Conservation (phyloP, 441 rosid genomes). For the Populus tomentosa region DNA sequence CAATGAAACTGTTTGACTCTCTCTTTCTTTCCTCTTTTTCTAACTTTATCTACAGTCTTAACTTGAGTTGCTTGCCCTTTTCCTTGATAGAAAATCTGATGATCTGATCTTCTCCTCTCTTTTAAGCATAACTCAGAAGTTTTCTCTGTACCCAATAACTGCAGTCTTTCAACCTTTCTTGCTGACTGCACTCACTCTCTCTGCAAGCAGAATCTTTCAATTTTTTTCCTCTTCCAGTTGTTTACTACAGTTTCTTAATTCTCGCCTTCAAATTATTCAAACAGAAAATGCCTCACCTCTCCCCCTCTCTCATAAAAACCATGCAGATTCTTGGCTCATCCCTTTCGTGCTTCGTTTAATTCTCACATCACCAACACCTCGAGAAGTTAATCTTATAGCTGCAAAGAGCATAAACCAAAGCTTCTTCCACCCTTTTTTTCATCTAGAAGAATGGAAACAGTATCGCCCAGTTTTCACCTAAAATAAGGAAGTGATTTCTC, state of each 20-base stretch:
- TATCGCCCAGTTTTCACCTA: not conserved
- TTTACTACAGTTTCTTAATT: not conserved
- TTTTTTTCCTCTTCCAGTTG: not conserved
- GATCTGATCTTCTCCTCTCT: constrained; percentile 30
- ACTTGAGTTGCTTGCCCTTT: constrained; percentile 48
- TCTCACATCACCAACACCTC: not conserved
- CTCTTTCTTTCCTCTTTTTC: constrained; percentile 18
- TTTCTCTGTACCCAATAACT: constrained; percentile 19
- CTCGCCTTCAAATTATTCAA: not conserved
- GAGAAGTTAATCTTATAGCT: not conserved
- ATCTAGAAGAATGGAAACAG: not conserved
- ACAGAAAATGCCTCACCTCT: not conserved
- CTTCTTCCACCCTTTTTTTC: not conserved
- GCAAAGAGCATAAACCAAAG: not conserved
- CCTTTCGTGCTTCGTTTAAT: not conserved
- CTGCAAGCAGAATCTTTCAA: not conserved
- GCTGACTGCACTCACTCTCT: constrained; percentile 9
- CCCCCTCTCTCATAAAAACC: constrained; percentile 7
- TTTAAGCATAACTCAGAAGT: constrained; percentile 21
- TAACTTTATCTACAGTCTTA: constrained; percentile 34
- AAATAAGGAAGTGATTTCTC: not conserved
- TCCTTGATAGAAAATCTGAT: constrained; percentile 36
- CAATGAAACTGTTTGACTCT: not conserved
- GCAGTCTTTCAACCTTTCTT: constrained; percentile 17
- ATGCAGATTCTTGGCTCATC: constrained; percentile 27